Conservation (phyloP, 768 basidiomycete species). For the Termitomyces sp. region DNA sequence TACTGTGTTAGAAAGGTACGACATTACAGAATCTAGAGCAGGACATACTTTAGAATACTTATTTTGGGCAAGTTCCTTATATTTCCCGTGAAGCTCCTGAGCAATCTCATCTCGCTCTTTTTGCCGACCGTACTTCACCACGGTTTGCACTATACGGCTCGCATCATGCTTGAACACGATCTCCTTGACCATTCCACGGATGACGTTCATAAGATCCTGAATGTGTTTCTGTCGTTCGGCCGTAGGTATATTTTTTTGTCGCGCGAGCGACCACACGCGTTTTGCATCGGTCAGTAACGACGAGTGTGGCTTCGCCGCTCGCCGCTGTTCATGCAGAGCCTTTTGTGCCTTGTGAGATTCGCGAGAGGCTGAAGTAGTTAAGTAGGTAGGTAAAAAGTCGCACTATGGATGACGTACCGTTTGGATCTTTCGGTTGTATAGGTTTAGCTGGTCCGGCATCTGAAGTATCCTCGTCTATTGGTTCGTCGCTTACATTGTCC, state of each 20-base stretch:
- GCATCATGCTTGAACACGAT: conserved; percentile 91
- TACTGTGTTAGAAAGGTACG: neutral
- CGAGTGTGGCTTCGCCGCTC: conserved; percentile 74
- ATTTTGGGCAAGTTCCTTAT: conserved; percentile 70
- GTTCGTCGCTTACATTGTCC: conserved; percentile 26
- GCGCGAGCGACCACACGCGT: conserved; percentile 68
- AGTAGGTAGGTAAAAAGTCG: neutral
- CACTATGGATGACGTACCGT: conserved; percentile 37
- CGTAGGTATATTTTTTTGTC: conserved; percentile 63
- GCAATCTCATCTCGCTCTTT: conserved; percentile 79
- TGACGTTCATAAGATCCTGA: conserved; percentile 63
- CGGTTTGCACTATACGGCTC: conserved; percentile 75
- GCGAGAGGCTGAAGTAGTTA: conserved; percentile 38
- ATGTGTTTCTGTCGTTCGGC: conserved; percentile 73
- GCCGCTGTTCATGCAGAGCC: conserved; percentile 58
- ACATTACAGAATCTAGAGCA: neutral
- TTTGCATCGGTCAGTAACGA: conserved; percentile 66
- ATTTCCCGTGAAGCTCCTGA: conserved; percentile 75
- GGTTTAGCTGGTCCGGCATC: conserved; percentile 13
- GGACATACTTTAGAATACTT: conserved; percentile 81
- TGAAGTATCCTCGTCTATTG: conserved; percentile 25
- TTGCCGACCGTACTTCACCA: conserved; percentile 77
- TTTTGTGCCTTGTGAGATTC: conserved; percentile 74
- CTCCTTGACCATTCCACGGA: conserved; percentile 79
- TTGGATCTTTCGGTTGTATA: conserved; percentile 42